Evolutionary conservation across 106 monocot species (phyloP), one percentile per base, ranked within the genome.

Genomic region (Gastrodia elata): DNA sequence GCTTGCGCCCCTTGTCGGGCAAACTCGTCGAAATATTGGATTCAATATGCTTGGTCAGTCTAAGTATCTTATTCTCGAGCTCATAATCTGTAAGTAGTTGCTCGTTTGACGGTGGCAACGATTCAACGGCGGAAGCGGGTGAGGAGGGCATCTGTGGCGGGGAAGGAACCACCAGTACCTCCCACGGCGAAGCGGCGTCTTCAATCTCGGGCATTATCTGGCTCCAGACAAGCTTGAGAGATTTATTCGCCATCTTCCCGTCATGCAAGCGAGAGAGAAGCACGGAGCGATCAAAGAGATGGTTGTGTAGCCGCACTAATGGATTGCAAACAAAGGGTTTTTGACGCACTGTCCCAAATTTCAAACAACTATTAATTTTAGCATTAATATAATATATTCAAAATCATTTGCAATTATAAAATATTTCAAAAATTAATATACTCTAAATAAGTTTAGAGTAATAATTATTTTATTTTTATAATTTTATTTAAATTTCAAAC

Each of bases 31-130:
- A 46, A 0, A 81, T 0, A 1, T 22, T 72, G 22, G 64, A 38
- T 30, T 32, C 61, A 0, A 61, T 4, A 61, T 13, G 1, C 18
- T 55, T 20, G 35, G 22, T 2, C 27, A 76, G 3, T 39, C 81
- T 27, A 35, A 16, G 37, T 64, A 76, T 49, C 76, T 72, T 81
- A 25, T 81, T 76, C 65, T 27, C 59, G 30, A 81, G 48, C 71
- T 76, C 8, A 32, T 39, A 30, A 72, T 76, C 72, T 27, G 72
- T 48, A 28, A 81, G 13, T 6, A 9, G 32, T 16, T 9, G 55
- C 38, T 16, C 65, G 40, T 35, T 69, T 74, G 18, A 10, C 18
- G 8, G 28, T 13, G 22, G 20, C 46, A 26, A 65, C 38, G 35
- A 9, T 68, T 69, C 80, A 4, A 16, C 33, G 37, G 18, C 46